A percentile compares a stretch with the other conserved stretches of the same genome.
Conservation (phyloP, 768 basidiomycete species). For the Kwoniella dendrophila region DNA sequence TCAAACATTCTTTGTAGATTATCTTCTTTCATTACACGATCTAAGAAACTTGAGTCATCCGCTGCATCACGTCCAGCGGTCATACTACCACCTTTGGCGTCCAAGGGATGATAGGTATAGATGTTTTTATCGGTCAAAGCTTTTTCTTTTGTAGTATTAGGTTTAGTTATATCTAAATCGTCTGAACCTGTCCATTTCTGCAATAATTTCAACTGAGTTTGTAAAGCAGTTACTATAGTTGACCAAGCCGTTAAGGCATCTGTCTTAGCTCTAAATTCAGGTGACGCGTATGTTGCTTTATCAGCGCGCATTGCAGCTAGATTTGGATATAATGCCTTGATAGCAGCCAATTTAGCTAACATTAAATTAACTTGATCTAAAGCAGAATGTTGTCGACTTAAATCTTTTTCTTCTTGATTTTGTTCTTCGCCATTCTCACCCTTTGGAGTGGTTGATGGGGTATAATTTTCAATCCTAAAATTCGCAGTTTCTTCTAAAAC, state of each 20-base stretch:
- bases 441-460: constrained; percentile 1
- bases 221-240: constrained; percentile 81
- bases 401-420: constrained; percentile 16
- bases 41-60: constrained; percentile 84
- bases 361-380: constrained; percentile 57
- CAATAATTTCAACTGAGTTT: constrained; percentile 74
- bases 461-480: constrained; percentile 64
- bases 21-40: constrained; percentile 91
- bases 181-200: constrained; percentile 94
- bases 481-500: constrained; percentile 79
- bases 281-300: constrained; percentile 69
- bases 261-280: constrained; percentile 74
- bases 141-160: constrained; percentile 68
- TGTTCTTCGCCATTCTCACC: no score
- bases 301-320: constrained; percentile 77
- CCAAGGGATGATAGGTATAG: constrained; percentile 44
- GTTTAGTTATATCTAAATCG: constrained; percentile 81
- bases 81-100: constrained; percentile 35
- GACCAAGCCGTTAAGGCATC: constrained; percentile 92
- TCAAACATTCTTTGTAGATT: constrained; percentile 93
- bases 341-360: constrained; percentile 75
- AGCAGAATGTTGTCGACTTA: constrained; percentile 48
- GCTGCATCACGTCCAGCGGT: constrained; percentile 47
- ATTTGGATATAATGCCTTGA: constrained; percentile 83
- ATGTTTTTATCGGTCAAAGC: constrained; percentile 43